Conservation (phyloP, 768 basidiomycete genomes). For the Asterophora parasitica region DNA sequence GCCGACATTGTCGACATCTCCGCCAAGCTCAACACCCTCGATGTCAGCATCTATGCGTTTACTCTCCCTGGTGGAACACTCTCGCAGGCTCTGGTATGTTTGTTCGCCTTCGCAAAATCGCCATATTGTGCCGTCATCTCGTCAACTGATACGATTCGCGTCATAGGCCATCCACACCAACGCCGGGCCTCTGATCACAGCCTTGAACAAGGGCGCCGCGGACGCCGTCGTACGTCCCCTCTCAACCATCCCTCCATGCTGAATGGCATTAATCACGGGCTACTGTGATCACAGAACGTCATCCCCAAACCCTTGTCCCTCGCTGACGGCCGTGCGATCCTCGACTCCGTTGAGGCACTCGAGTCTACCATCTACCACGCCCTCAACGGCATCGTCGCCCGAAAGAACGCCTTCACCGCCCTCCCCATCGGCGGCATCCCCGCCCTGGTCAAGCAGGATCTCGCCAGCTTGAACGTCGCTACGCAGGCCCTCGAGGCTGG, state of each 20-base stretch:
- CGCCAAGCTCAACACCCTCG: conserved; percentile 23
- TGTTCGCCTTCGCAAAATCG: background rate
- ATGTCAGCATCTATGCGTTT: conserved; percentile 26
- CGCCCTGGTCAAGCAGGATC: conserved; percentile 27
- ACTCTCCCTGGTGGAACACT: conserved; percentile 19
- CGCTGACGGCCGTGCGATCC: conserved; percentile 20
- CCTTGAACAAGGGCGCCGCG: conserved; percentile 22
- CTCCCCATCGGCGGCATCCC: conserved; percentile 27
- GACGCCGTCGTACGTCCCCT: conserved; percentile 22
- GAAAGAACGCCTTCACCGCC: conserved; percentile 24
- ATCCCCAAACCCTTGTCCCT: conserved; percentile 21
- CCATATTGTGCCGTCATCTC: too few species aligned
- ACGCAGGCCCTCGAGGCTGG: conserved; percentile 21
- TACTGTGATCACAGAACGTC: conserved; percentile 9
- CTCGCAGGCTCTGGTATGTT: conserved; percentile 22
- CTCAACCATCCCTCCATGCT: background rate
- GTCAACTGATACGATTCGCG: background rate
- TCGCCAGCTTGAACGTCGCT: conserved; percentile 20
- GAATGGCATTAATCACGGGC: background rate
- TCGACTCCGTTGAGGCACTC: conserved; percentile 20
- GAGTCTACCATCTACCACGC: conserved; percentile 24
- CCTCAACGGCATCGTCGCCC: conserved; percentile 19
- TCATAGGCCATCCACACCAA: conserved; percentile 27
- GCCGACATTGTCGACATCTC: conserved; percentile 25
- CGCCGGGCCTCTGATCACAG: conserved; percentile 17